These are phyloP conservation scores for apple (Malus domestica) DNA, from an alignment of 306 rosid species.

Conservation along the genomic window ASM211411v1 NC_041789.1:12953001-12953500, in stretches of 20 bases:
- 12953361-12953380: neutral
- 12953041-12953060: too few species aligned
- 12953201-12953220: too few species aligned
- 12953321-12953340: neutral
- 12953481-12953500: constrained; percentile 50
- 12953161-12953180: too few species aligned
- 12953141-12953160: too few species aligned
- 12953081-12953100: too few species aligned
- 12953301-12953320: neutral
- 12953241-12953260: neutral
- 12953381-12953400: neutral
- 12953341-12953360: neutral
- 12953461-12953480: constrained; percentile 28
- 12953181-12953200: too few species aligned
- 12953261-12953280: neutral
- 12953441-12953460: constrained; percentile 41
- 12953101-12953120: too few species aligned
- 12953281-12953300: neutral
- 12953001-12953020: too few species aligned
- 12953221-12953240: too few species aligned
- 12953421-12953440: neutral
- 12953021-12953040: too few species aligned
- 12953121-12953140: too few species aligned
- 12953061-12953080: too few species aligned
- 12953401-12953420: neutral